Percentiles rank a stretch among this genome's conserved stretches.
Conservation (phyloP, 768 basidiomycete species). For the Leucosporidium scottii region DNA sequence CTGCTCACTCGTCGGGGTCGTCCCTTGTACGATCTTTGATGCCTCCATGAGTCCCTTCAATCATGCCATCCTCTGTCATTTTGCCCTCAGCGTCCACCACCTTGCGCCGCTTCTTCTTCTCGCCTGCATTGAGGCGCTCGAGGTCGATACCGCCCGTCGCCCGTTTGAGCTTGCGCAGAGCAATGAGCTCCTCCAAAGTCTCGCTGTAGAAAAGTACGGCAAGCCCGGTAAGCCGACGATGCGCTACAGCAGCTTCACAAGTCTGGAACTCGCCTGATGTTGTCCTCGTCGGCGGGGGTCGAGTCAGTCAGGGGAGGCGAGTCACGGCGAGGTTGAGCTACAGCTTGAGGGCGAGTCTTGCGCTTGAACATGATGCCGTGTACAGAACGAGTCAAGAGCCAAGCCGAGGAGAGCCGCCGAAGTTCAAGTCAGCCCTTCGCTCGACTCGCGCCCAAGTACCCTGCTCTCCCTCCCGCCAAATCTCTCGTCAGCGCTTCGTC, state of each 20-base stretch:
- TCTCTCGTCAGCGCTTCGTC: too few relatives aligned
- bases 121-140: slow-evolving; percentile 75
- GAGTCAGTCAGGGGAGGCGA: too few relatives aligned
- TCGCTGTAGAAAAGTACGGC: slow-evolving; percentile 25
- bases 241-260: too few relatives aligned
- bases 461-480: too few relatives aligned
- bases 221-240: too few relatives aligned
- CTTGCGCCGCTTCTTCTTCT: slow-evolving; percentile 57
- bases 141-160: slow-evolving; percentile 65
- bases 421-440: too few relatives aligned
- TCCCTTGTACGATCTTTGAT: slow-evolving; percentile 23
- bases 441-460: too few relatives aligned
- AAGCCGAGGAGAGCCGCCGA: too few relatives aligned
- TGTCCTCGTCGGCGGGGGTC: too few relatives aligned
- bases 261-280: too few relatives aligned
- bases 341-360: slow-evolving; percentile 12
- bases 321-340: too few relatives aligned
- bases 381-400: neutral
- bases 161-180: slow-evolving; percentile 68
- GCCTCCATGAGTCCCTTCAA: slow-evolving; percentile 39
- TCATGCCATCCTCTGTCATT: slow-evolving; percentile 36
- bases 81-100: slow-evolving; percentile 44
- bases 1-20: slow-evolving; percentile 7
- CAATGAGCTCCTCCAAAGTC: slow-evolving; percentile 67
- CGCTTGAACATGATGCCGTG: slow-evolving; percentile 9